phyloP scores from a whole-genome alignment of 345 rosid species.

The Hypericum perforatum region DNA sequence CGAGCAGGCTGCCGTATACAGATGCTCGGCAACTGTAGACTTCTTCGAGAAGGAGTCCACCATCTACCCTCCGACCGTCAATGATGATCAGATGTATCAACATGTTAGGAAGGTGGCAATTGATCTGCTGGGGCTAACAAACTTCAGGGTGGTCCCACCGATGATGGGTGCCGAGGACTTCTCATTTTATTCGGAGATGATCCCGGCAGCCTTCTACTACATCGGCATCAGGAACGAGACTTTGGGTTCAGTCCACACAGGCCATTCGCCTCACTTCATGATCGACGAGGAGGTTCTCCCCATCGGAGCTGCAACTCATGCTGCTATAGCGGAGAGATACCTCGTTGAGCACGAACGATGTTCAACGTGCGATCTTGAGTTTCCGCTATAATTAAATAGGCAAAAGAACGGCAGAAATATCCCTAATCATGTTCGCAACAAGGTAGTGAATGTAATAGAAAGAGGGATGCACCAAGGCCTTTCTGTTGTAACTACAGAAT shows the following conservation, averaged over 20 bases:
- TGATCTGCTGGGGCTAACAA: slow-evolving; percentile 44
- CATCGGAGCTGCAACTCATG: slow-evolving; percentile 70
- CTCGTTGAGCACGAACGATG: slow-evolving; percentile 31
- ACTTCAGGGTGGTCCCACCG: slow-evolving; percentile 52
- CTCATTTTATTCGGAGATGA: slow-evolving; percentile 58
- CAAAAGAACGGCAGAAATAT: no score
- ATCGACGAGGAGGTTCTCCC: slow-evolving; percentile 84
- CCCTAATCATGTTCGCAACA: no score
- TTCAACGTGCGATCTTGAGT: not conserved
- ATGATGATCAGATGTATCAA: slow-evolving; percentile 45
- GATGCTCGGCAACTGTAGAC: slow-evolving; percentile 53
- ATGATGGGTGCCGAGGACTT: slow-evolving; percentile 98
- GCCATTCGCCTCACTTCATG: slow-evolving; percentile 75
- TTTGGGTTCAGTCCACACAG: slow-evolving; percentile 55
- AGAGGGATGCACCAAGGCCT: no score
- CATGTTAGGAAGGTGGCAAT: slow-evolving; percentile 63
- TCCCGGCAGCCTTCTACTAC: slow-evolving; percentile 71
- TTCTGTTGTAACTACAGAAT: no score
- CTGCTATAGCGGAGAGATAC: slow-evolving; percentile 74
- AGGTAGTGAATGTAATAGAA: no score
- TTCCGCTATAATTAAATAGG: slow-evolving; percentile 4
- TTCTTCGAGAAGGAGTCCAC: slow-evolving; percentile 59
- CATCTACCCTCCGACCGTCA: slow-evolving; percentile 67
- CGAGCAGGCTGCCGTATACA: slow-evolving; percentile 56
- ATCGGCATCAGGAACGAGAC: slow-evolving; percentile 71